Base-by-base conservation (phyloP, 2,329 filamentous ascomycete species). In the Fusarium foetens region DNA sequence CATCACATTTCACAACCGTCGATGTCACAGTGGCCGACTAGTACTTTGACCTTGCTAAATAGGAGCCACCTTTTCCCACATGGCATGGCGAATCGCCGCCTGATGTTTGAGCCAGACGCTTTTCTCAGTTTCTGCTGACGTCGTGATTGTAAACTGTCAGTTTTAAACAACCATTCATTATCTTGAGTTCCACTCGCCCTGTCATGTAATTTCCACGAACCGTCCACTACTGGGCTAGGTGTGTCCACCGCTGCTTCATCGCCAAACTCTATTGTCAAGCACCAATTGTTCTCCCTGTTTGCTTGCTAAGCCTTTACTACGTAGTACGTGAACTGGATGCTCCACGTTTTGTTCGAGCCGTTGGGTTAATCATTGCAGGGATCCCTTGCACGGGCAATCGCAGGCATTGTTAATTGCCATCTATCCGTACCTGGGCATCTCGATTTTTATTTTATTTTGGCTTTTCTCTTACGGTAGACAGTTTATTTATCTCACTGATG, bases 231-330 rank as follows among this genome's bases (percentile, higher is more conserved):
- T 58, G 31, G 55, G 21, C 52, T 52, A 58, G 69, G 67, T 48
- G 55, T 66, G 54, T 41, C 70, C 75, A 74, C 75, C 75, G 63
- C 63, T 75, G 75, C 75, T 76, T 76, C 75, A 77, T 68, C 39
- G 31, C 57, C 36, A 76, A 76, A 76, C 75, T 77, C 75, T 76
- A 77, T 71, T 76, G 62, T 58, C 31, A 48, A 65, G 48, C 55
- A 66, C 71, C 69, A 64, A 62, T 58, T 58, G 49, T 35, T 69
- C 55, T 54, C 48, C 67, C 35, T 43, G 54, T 52, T 63, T 60
- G 41, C 60, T 63, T 73, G 70, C 70, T 65, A 66, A 72, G 69
- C 53, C 65, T 60, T 65, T 71, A 69, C 52, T 46, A 57, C 53
- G 29, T 29, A 36, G 51, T 52, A 52, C 33, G 19, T 31, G 33